Percentiles rank a stretch among this genome's conserved stretches.
These are phyloP conservation scores for Fomes fomentarius DNA, from an alignment of 1,284 basidiomycete genomes.

Conservation along the genomic window DNA sequence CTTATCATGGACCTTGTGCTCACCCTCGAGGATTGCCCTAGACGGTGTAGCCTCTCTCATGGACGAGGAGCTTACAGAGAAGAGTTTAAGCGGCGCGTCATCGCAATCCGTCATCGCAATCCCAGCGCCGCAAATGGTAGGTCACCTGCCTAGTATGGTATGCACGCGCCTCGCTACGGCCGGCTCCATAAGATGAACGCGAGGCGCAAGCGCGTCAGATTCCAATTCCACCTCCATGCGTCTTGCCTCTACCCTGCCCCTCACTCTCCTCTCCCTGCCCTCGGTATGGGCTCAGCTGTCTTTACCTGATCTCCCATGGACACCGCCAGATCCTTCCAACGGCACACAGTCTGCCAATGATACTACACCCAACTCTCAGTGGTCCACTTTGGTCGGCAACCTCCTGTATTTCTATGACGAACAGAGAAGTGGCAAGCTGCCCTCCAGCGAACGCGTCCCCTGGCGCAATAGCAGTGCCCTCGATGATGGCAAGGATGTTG, in stretches of 20 bases:
- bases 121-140: no score
- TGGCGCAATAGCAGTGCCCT: conserved; percentile 87
- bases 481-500: conserved; percentile 77
- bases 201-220: background rate
- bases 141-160: no score
- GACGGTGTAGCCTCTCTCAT: no score
- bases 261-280: background rate
- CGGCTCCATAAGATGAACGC: background rate
- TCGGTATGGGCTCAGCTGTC: conserved; percentile 49
- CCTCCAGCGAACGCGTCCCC: conserved; percentile 69
- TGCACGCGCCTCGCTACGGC: no score
- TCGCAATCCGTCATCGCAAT: no score
- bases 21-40: no score
- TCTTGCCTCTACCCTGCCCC: background rate
- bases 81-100: no score
- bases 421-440: conserved; percentile 81
- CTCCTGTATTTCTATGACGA: conserved; percentile 90
- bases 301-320: conserved; percentile 62
- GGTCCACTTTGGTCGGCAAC: conserved; percentile 80
- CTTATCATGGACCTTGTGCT: no score
- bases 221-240: background rate
- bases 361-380: conserved; percentile 68
- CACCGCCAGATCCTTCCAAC: conserved; percentile 63
- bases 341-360: conserved; percentile 55
- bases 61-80: no score